Conservation (phyloP, 371 early-diverging fungal species). For the Rhizopus delemar region DNA sequence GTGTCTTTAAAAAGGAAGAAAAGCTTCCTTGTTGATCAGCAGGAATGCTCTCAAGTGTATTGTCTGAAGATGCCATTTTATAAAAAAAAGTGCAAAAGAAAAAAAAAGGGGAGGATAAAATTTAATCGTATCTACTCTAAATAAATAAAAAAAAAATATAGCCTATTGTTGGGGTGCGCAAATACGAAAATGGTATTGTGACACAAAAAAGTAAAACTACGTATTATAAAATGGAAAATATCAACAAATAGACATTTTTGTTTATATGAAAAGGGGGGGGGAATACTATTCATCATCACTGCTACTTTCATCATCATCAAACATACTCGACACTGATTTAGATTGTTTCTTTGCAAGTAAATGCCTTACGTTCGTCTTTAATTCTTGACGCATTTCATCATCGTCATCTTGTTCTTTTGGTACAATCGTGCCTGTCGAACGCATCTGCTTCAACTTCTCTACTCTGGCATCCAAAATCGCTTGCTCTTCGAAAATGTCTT, state of each 20-base stretch:
- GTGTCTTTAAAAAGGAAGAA: constrained; percentile 68
- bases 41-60: constrained; percentile 59
- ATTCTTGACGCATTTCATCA: constrained; percentile 14
- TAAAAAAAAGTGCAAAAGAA: constrained; percentile 6
- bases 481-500: constrained; percentile 41
- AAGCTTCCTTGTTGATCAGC: constrained; percentile 70
- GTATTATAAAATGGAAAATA: not conserved
- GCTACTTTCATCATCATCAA: constrained; percentile 28
- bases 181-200: not conserved
- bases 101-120: constrained; percentile 10
- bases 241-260: not conserved
- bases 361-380: constrained; percentile 30
- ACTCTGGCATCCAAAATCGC: constrained; percentile 41
- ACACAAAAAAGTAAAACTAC: not conserved
- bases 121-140: not conserved
- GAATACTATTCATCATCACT: constrained; percentile 23
- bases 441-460: constrained; percentile 33
- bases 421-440: constrained; percentile 14
- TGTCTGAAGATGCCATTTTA: constrained; percentile 37
- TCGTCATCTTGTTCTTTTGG: constrained; percentile 7
- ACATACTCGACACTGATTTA: constrained; percentile 21
- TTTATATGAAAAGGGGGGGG: not conserved
- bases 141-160: no score
- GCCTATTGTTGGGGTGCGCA: not conserved
- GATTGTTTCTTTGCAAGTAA: constrained; percentile 16